These are phyloP conservation scores for Sporothrix brasiliensis DNA, from an alignment of 2,329 filamentous ascomycete species.

Conservation along the genomic window DNA sequence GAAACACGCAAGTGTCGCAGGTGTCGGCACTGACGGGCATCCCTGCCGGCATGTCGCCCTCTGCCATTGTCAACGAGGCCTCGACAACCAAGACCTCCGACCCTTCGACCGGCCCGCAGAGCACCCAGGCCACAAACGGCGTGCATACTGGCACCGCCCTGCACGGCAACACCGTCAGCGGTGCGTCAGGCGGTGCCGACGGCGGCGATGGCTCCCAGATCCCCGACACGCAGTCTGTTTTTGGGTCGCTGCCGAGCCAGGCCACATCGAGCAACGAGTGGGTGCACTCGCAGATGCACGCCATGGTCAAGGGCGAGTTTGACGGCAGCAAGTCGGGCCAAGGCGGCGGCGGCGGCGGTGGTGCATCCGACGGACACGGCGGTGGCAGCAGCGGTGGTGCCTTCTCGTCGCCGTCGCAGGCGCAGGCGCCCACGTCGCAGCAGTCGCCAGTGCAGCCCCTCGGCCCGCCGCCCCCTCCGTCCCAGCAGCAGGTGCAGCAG, in stretches of 20 bases:
- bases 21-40: slow-evolving; percentile 62
- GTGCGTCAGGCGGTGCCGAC: slow-evolving; percentile 35
- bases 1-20: slow-evolving; percentile 65
- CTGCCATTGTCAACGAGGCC: slow-evolving; percentile 74
- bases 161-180: slow-evolving; percentile 1
- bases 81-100: slow-evolving; percentile 91
- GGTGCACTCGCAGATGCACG: slow-evolving; percentile 62
- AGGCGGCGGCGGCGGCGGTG: slow-evolving; percentile 35
- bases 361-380: slow-evolving; percentile 18
- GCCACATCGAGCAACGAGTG: slow-evolving; percentile 53
- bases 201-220: slow-evolving; percentile 50
- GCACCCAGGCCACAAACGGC: slow-evolving; percentile 75
- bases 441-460: slow-evolving; percentile 30
- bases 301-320: slow-evolving; percentile 43
- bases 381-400: neutral
- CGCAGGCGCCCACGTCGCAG: slow-evolving; percentile 10
- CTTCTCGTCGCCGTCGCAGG: slow-evolving; percentile 12
- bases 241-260: slow-evolving; percentile 46
- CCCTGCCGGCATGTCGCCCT: slow-evolving; percentile 61
- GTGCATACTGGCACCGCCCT: slow-evolving; percentile 45
- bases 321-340: slow-evolving; percentile 41
- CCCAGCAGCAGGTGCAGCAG: slow-evolving; percentile 44
- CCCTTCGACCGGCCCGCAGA: slow-evolving; percentile 64
- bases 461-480: slow-evolving; percentile 39
- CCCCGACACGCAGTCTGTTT: slow-evolving; percentile 57